These are phyloP conservation scores for Veloporphyrellus conicus DNA, from an alignment of 1,284 basidiomycete species.

Conservation along the genomic window DNA sequence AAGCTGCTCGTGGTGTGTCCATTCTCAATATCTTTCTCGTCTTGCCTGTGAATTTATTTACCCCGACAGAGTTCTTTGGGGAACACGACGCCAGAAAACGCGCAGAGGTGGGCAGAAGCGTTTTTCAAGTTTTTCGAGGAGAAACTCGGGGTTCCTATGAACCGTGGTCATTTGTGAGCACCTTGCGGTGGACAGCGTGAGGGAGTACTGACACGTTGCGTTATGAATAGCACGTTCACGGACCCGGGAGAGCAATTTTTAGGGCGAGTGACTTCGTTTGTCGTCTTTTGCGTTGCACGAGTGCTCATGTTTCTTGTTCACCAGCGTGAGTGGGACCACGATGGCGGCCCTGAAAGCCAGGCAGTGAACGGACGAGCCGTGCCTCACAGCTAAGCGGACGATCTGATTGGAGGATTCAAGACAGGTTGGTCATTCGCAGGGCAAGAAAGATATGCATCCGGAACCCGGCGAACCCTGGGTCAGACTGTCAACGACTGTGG, in stretches of 20 bases:
- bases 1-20: conserved; percentile 46
- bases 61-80: conserved; percentile 48
- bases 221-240: conserved; percentile 2
- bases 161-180: conserved; percentile 50
- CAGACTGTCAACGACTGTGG: too few relatives aligned
- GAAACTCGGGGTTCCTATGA: conserved; percentile 43
- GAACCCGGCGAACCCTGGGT: too few relatives aligned
- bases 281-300: neutral
- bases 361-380: neutral
- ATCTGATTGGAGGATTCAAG: too few relatives aligned
- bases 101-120: conserved; percentile 49
- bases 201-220: too few relatives aligned
- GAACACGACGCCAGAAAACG: conserved; percentile 48
- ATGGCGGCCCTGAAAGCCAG: conserved; percentile 1
- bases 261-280: conserved; percentile 1
- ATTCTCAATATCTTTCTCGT: too few relatives aligned
- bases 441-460: too few relatives aligned
- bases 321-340: conserved; percentile 8
- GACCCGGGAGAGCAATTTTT: conserved; percentile 13
- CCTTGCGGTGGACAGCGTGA: too few relatives aligned
- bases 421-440: too few relatives aligned
- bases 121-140: conserved; percentile 38
- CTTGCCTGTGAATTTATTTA: neutral
- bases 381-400: too few relatives aligned
- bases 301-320: neutral